Percentiles rank a stretch among this genome's conserved stretches.
Conservation (phyloP, 805 yeast species). For the Metschnikowia kunwiensis region DNA sequence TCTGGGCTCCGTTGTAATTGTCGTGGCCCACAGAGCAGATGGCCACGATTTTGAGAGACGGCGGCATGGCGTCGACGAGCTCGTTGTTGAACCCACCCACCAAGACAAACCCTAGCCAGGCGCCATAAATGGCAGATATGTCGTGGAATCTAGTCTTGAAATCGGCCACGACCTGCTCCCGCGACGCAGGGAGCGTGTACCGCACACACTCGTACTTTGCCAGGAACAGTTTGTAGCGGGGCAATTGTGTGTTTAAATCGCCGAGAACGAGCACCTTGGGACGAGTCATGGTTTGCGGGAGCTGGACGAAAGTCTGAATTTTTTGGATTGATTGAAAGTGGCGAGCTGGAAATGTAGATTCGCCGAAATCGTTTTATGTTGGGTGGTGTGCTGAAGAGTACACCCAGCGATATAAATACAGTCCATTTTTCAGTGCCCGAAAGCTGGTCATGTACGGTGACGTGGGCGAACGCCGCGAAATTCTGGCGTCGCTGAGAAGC, state of each 20-base stretch:
- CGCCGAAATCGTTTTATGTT: too few relatives aligned
- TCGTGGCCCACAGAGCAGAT: constrained; percentile 60
- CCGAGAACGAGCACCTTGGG: constrained; percentile 48
- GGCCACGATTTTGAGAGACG: constrained; percentile 44
- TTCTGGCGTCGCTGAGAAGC: too few relatives aligned
- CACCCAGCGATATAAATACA: too few relatives aligned
- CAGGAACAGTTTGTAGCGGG: constrained; percentile 45
- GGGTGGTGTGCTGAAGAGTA: too few relatives aligned
- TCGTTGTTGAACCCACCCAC: constrained; percentile 50
- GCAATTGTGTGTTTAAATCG: constrained; percentile 45
- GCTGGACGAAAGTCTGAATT: not conserved
- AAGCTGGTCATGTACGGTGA: too few relatives aligned
- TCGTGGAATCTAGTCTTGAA: constrained; percentile 40
- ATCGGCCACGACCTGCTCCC: constrained; percentile 40
- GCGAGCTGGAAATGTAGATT: too few relatives aligned
- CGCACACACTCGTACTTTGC: constrained; percentile 35
- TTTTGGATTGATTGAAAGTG: too few relatives aligned
- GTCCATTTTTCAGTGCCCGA: too few relatives aligned
- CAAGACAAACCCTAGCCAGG: constrained; percentile 53
- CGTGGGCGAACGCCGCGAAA: too few relatives aligned
- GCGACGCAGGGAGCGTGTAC: constrained; percentile 39
- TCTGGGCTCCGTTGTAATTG: constrained; percentile 41
- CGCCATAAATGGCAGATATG: constrained; percentile 54
- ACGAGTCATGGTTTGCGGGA: constrained; percentile 11
- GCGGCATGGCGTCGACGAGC: constrained; percentile 45